phyloP scores from a whole-genome alignment of 1,284 basidiomycete species.

The Sporisorium scitamineum region DNA sequence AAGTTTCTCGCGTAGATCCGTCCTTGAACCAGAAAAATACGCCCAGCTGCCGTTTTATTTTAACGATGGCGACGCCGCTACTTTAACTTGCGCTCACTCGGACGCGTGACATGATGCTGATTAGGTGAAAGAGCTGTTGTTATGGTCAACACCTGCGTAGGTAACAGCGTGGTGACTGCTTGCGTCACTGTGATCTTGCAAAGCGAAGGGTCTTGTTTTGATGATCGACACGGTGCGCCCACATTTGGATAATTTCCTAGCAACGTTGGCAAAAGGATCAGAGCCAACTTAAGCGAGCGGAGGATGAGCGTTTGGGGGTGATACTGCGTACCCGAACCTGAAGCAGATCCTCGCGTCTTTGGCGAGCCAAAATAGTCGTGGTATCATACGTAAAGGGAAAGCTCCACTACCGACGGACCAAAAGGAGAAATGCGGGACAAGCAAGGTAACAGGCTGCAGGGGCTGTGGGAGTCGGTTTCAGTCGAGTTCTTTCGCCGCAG shows the following conservation, averaged over 20 bases:
- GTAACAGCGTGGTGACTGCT: background rate
- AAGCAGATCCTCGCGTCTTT: background rate
- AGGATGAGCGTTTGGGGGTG: background rate
- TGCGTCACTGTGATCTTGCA: background rate
- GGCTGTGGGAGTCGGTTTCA: background rate
- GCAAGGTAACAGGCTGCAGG: background rate
- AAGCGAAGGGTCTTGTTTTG: background rate
- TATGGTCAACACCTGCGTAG: too few relatives aligned
- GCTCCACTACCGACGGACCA: background rate
- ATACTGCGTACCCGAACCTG: background rate
- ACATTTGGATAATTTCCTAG: background rate
- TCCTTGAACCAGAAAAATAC: conserved; percentile 23
- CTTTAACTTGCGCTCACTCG: background rate
- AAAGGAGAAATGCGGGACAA: background rate
- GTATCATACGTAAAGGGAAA: background rate
- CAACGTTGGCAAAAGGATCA: background rate
- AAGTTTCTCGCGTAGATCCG: conserved; percentile 22
- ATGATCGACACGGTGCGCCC: background rate
- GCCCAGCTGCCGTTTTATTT: conserved; percentile 4
- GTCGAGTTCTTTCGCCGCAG: background rate
- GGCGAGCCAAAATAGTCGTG: background rate
- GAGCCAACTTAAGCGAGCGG: background rate
- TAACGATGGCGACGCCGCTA: background rate
- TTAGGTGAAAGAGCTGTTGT: too few relatives aligned
- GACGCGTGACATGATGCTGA: too few relatives aligned